phyloP scores from a whole-genome alignment of 108 stramenopile genomes.

The Nitzschia palea region DNA sequence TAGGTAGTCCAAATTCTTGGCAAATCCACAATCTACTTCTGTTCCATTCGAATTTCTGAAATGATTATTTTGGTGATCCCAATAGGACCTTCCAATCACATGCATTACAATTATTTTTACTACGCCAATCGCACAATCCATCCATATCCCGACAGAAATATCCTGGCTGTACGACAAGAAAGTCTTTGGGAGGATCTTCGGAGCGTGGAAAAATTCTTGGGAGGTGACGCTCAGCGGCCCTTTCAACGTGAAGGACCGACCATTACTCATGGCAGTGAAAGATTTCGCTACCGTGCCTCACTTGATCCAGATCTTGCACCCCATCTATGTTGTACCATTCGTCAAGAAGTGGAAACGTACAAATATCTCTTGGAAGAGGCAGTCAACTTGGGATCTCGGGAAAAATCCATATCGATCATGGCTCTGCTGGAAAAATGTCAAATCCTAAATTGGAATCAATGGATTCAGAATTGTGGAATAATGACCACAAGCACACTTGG shows the following conservation, averaged over 20 bases:
- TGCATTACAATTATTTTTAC: constrained; percentile 25
- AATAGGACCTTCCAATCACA: constrained; percentile 22
- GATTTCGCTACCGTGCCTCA: constrained; percentile 12
- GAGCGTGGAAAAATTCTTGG: constrained; percentile 10
- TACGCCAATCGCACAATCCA: constrained; percentile 14
- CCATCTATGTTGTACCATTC: constrained; percentile 13
- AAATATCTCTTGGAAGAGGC: constrained; percentile 5
- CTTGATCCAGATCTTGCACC: constrained; percentile 16
- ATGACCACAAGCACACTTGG: no score
- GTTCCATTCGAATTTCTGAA: no score
- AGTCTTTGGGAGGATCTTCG: constrained; percentile 21
- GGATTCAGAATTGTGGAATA: no score
- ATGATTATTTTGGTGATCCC: no score
- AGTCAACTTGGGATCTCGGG: constrained; percentile 6
- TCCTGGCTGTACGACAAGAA: constrained; percentile 20
- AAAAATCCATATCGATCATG: constrained; percentile 4
- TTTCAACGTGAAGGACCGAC: constrained; percentile 27
- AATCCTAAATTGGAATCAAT: no score
- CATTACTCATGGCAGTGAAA: constrained; percentile 29
- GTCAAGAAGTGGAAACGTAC: constrained; percentile 10
- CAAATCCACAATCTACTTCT: no score
- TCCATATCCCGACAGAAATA: constrained; percentile 1
- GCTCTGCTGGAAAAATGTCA: constrained; percentile 1
- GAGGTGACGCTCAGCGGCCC: background rate
- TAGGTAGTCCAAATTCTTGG: no score